Evolutionary conservation across 306 rosid species (phyloP).

Genomic region (Trifolium dubium): DNA sequence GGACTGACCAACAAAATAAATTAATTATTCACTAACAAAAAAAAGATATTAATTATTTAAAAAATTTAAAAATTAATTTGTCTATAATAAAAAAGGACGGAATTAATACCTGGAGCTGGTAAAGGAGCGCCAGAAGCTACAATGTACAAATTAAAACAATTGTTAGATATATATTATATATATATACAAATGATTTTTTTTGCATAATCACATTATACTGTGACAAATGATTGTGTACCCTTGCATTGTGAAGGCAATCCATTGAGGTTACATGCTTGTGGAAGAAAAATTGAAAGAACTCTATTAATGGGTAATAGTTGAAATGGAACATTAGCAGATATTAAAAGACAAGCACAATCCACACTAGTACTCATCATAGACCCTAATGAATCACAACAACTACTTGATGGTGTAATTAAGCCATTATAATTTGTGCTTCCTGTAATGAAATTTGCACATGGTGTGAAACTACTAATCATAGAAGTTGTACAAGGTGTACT

Average conservation of each 20-base stretch:
- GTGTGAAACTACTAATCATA: conserved; percentile 64
- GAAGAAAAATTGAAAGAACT: conserved; percentile 53
- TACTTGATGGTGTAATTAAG: conserved; percentile 39
- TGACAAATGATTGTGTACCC: conserved; percentile 36
- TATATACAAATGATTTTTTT: not conserved
- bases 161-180: conserved; percentile 8
- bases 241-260: conserved; percentile 56
- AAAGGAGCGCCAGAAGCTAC: conserved; percentile 68
- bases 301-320: conserved; percentile 53
- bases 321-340: conserved; percentile 65
- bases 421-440: conserved; percentile 68
- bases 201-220: not conserved
- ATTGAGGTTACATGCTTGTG: conserved; percentile 54
- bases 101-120: conserved; percentile 65
- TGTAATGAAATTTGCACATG: conserved; percentile 68
- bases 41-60: no score
- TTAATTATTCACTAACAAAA: no score
- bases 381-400: conserved; percentile 59
- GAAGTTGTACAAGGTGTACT: conserved; percentile 65
- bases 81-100: no score
- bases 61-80: no score
- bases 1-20: no score
- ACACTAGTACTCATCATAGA: conserved; percentile 44
- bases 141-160: conserved; percentile 25
- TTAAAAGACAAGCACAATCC: conserved; percentile 73